Base-by-base conservation (phyloP, 2,329 filamentous ascomycete genomes). In the Monosporascus ibericus region DNA sequence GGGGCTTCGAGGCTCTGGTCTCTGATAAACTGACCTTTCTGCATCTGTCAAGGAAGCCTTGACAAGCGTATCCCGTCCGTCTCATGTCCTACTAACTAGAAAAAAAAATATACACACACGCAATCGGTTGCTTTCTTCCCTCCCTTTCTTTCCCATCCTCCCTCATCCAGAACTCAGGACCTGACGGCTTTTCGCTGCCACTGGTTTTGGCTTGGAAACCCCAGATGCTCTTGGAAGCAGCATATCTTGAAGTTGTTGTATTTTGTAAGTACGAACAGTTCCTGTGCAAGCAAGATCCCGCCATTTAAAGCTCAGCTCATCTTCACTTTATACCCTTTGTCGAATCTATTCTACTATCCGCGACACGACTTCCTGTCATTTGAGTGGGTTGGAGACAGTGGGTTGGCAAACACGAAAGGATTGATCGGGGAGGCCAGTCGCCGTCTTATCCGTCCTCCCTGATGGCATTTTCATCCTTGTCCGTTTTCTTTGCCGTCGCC, bases 121-220 rank as follows among this genome's bases (percentile, higher is more conserved):
- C 24, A 30, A 5, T 40, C 17, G 18, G 18, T 55, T 56, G 48
- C 49, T 49, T 50, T 49, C 20, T 38, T 27, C 50, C 47, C 30
- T 24, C 51, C 47, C 48, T 27, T 53, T 51, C 47, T 50, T 52
- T 55, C 47, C 52, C 58, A 57, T 56, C 58, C 53, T 56, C 50
- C 49, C 37, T 59, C 54, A 8, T 40, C 42, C 42, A 6, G 24
- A 46, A 46, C 48, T 56, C 57, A 60, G 53, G 55, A 59, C 55
- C 58, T 54, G 51, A 54, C 55, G 58, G 50, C 52, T 54, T 52
- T 48, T 51, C 34, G 48, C 54, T 58, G 58, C 55, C 53, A 58
- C 57, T 59, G 57, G 51, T 59, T 60, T 37, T 58, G 57, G 55
- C 57, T 51, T 58, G 57, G 57, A 55, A 58, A 46, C 42, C 24